Evolutionary conservation across 75 land plant genomes (phyloP), one percentile per base, ranked within the genome.

Genomic region (Larix kaempferi): DNA sequence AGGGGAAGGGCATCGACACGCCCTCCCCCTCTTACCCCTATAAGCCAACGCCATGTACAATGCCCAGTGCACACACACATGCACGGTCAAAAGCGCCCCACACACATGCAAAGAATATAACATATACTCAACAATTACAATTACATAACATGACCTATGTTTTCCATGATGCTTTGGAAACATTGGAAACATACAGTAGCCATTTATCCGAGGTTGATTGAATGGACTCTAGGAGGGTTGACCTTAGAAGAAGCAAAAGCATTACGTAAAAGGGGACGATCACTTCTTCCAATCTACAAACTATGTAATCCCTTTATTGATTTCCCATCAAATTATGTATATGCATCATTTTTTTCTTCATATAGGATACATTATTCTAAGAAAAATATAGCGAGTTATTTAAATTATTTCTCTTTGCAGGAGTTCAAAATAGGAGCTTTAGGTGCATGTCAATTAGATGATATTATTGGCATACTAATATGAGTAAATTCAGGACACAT

Each of bases 131-230:
- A n/a, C n/a, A 96, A 96, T 60, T 93, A 96, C 77, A 94, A 92
- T 57, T 88, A 90, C 35, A 94, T 75, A 79, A 86, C 81, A 21
- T 89, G 98, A 3, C 99, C 99, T 1, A 78, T 78, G 69, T 90
- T 85, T 77, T 95, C 98, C 59, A 84, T 96, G 26, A 96, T 96
- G 99, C 83, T 96, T 55, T 96, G 99, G 99, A 96, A 84, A 74
- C 99, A 98, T 80, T 91, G 94, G 96, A 91, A 90, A 74, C 94
- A 92, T 82, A 74, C 81, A 57, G 57, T 91, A 12, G 98, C 98
- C 25, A 89, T 96, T 15, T 96, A 94, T 76, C 99, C 99, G 21
- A 84, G 87, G 75, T 78, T 96, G 71, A 80, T 96, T 44, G 69
- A 86, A 73, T 71, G 59, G 44, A 91, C 71, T 56, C 99, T 98